A percentile compares a stretch with the other conserved stretches of the same genome.
These are phyloP conservation scores for Citrus trifoliata DNA, from an alignment of 345 rosid species.

Conservation along the genomic window DNA sequence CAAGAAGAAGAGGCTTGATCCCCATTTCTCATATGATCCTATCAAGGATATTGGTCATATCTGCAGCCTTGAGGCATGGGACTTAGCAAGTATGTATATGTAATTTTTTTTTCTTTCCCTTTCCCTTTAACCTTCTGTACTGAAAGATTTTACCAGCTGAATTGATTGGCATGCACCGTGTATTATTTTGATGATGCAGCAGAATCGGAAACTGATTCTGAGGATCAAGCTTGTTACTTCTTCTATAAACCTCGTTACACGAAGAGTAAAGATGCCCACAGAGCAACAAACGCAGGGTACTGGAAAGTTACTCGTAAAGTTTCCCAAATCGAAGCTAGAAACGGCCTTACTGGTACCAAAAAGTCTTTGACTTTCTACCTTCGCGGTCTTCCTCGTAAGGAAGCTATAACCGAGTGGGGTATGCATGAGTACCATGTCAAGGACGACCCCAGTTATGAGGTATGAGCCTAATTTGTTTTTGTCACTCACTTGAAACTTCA, in stretches of 20 bases:
- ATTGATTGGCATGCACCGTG: too few species aligned
- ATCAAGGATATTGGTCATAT: slow-evolving; percentile 10
- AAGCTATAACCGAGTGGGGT: not conserved
- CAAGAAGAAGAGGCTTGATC: slow-evolving; percentile 4
- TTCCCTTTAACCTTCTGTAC: not conserved
- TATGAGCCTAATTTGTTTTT: not conserved
- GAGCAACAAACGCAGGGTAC: not conserved
- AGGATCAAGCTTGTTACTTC: not conserved
- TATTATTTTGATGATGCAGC: not conserved
- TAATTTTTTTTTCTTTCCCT: too few species aligned
- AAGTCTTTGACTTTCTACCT: not conserved
- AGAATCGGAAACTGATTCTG: not conserved
- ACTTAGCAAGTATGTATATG: slow-evolving; percentile 29
- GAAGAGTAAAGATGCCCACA: not conserved
- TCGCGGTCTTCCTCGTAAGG: not conserved
- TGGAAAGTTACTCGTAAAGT: not conserved
- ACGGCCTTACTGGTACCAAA: not conserved
- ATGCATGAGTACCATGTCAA: not conserved
- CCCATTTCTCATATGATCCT: not conserved
- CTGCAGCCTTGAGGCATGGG: slow-evolving; percentile 21
- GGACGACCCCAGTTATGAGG: not conserved
- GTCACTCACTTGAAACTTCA: not conserved
- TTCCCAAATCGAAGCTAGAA: not conserved
- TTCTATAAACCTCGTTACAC: not conserved
- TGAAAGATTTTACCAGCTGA: not conserved